Percentiles rank a stretch among this genome's conserved stretches.
phyloP scores from a whole-genome alignment of 768 basidiomycete species.

The Ramaria rubella region DNA sequence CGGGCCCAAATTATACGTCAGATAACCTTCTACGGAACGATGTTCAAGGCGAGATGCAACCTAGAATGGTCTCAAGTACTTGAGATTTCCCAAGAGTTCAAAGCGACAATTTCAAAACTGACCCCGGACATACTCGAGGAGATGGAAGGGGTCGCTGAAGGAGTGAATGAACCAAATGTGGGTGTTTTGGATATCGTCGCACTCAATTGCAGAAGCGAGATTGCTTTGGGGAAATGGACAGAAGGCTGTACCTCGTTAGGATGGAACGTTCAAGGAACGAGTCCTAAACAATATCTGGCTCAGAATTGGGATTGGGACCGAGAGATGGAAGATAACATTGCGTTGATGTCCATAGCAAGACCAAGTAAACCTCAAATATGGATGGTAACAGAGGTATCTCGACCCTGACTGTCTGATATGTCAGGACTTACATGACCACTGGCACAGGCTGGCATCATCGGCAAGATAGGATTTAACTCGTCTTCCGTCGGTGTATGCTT shows the following conservation, averaged over 20 bases:
- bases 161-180: constrained; percentile 20
- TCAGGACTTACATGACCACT: background rate
- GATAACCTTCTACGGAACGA: constrained; percentile 25
- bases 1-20: constrained; percentile 25
- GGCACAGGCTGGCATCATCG: constrained; percentile 29
- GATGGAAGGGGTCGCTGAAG: constrained; percentile 31
- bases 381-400: constrained; percentile 31
- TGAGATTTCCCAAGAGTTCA: constrained; percentile 21
- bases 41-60: constrained; percentile 27
- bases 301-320: constrained; percentile 36
- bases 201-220: constrained; percentile 33
- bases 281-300: constrained; percentile 20
- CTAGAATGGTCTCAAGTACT: constrained; percentile 29
- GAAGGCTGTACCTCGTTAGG: constrained; percentile 31
- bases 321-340: constrained; percentile 27
- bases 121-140: constrained; percentile 27
- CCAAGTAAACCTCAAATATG: constrained; percentile 27
- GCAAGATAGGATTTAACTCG: constrained; percentile 34
- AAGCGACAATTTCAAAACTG: constrained; percentile 18
- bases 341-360: constrained; percentile 24
- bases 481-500: constrained; percentile 30
- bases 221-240: constrained; percentile 30
- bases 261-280: constrained; percentile 19
- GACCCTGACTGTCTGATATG: background rate
- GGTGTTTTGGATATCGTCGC: constrained; percentile 26